Base-by-base conservation (phyloP, 768 basidiomycete genomes). In the Zangia roseola region DNA sequence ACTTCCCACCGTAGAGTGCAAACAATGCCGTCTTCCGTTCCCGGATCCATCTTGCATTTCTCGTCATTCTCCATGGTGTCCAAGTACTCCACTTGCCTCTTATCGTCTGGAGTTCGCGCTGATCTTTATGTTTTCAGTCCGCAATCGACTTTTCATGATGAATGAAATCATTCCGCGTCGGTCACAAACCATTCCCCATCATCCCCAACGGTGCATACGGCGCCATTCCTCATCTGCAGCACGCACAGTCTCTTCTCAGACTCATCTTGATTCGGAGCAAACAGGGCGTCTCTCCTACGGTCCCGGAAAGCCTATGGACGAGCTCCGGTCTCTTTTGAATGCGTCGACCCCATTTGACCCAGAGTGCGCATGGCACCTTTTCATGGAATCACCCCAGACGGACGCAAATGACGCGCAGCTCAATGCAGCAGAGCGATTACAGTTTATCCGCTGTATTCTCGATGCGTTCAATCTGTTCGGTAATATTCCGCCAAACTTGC, bases 21-120 rank as follows among this genome's bases (percentile, higher is more conserved):
- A 53, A 16, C 60, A 69, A 40, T 71, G 68, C 40, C 43, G 28
- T 31, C 36, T 35, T 46, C 40, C 56, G n/a, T 47, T 26, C 58
- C 65, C 73, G 47, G 74, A 73, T 53, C 76, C 78, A 71, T 73
- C 76, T 45, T 80, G 72, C 62, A 69, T 72, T 43, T 64, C 69
- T 43, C 74, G 70, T 43, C 75, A 80, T 58, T 73, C 75, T 3
- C 55, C 77, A 7, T 78, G 74, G 71, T 77, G 74, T 59, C 71
- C 76, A 57, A 67, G 80, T 81, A 62, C 56, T 46, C 39, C 26
- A 40, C 43, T 49, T 49, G 10, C 40, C 52, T 42, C 36, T 21
- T 31, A 16, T n/a, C 44, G 16, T 33, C 12, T 33, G 5, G 39
- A 21, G 14, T 20, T 37, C 6, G 40, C 43, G 34, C 50, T 62